Conservation (phyloP, 2,329 filamentous ascomycete genomes). For the Fusarium sp. region DNA sequence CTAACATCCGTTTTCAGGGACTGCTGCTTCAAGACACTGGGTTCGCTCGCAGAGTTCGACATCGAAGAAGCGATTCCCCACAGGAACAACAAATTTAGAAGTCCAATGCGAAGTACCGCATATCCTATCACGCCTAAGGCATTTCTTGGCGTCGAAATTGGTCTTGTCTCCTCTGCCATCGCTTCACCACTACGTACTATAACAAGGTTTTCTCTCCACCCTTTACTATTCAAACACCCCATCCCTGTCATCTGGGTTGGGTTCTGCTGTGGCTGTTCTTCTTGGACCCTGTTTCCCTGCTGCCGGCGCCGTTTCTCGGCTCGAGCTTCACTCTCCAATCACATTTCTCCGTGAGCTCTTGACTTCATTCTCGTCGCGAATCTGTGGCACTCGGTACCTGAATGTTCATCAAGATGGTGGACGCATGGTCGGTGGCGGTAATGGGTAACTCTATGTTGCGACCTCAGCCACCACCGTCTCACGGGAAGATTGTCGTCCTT, state of each 20-base stretch:
- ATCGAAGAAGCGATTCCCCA: conserved; percentile 21
- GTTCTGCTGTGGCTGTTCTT: conserved; percentile 35
- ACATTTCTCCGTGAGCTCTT: conserved; percentile 17
- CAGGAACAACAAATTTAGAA: conserved; percentile 23
- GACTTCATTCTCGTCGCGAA: conserved; percentile 17
- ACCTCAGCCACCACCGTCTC: conserved; percentile 33
- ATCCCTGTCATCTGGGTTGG: not conserved
- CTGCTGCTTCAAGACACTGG: conserved; percentile 18
- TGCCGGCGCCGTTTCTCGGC: conserved; percentile 34
- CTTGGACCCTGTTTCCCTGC: conserved; percentile 35
- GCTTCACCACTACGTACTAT: conserved; percentile 6
- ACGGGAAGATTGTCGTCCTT: conserved; percentile 12
- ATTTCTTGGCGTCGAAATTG: conserved; percentile 36
- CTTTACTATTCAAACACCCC: conserved; percentile 16
- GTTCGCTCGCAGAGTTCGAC: not conserved
- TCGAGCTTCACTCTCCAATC: conserved; percentile 22
- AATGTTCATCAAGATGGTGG: conserved; percentile 32
- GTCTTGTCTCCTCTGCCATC: conserved; percentile 14
- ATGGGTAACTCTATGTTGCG: conserved; percentile 13
- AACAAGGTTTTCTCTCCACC: conserved; percentile 16
- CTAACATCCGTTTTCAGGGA: conserved; percentile 14
- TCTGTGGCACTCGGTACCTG: conserved; percentile 40
- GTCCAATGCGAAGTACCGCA: conserved; percentile 29
- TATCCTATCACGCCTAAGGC: conserved; percentile 25
- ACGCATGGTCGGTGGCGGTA: conserved; percentile 31